Evolutionary conservation across 1,284 basidiomycete species (phyloP).

Genomic region (Malassezia cuniculi): DNA sequence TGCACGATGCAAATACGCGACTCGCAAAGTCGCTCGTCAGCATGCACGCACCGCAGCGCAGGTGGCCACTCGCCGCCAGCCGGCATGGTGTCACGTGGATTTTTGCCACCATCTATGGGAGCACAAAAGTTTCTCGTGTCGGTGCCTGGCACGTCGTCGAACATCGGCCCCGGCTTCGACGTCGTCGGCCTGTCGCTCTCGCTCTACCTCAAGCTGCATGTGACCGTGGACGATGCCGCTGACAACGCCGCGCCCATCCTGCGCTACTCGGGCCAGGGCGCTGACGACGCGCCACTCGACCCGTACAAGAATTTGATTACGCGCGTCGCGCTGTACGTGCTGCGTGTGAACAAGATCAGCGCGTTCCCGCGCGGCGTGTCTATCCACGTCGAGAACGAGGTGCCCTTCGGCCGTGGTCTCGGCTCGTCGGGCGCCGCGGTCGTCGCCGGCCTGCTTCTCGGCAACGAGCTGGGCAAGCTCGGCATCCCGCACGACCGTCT

Average conservation of each 20-base stretch:
- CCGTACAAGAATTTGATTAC: slow-evolving; percentile 95
- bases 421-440: slow-evolving; percentile 97
- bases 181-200: slow-evolving; percentile 93
- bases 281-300: slow-evolving; percentile 77
- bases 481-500: slow-evolving; percentile 59
- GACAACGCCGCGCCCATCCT: slow-evolving; percentile 51
- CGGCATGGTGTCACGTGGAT: neutral
- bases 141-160: slow-evolving; percentile 91
- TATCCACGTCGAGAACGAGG: slow-evolving; percentile 77
- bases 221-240: slow-evolving; percentile 46
- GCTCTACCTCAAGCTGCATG: slow-evolving; percentile 65
- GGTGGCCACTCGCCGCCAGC: slow-evolving; percentile 11
- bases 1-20: slow-evolving; percentile 38
- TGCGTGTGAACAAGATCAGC: slow-evolving; percentile 66
- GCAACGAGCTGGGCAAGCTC: slow-evolving; percentile 66
- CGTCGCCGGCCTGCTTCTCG: slow-evolving; percentile 85
- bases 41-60: slow-evolving; percentile 6
- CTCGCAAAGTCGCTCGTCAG: slow-evolving; percentile 27
- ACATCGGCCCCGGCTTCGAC: slow-evolving; percentile 97
- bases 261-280: slow-evolving; percentile 74
- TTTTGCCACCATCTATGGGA: slow-evolving; percentile 3
- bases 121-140: slow-evolving; percentile 52
- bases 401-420: slow-evolving; percentile 91
- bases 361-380: slow-evolving; percentile 55
- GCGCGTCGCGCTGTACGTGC: slow-evolving; percentile 91